Evolutionary conservation across 2,329 filamentous ascomycete species (phyloP).

Genomic region (Botrytis sinoallii): DNA sequence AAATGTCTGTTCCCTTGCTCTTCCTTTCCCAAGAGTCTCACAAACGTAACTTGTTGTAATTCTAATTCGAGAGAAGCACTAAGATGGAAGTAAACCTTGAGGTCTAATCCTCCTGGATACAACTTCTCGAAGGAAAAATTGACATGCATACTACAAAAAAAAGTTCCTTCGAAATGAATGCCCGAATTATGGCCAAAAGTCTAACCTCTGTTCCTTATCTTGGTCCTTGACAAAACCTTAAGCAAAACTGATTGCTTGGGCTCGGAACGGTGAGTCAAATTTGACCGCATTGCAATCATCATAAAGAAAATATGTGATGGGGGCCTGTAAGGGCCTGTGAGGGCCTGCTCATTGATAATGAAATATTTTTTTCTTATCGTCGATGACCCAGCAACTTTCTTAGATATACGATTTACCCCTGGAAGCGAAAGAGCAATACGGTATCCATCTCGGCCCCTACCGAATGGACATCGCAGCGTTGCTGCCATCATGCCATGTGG

Average conservation of each 20-base stretch:
- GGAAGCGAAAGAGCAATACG: not conserved
- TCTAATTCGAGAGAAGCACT: not conserved
- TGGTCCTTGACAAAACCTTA: not conserved
- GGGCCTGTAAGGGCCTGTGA: not conserved
- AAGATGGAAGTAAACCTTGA: not conserved
- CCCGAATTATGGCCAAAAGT: not conserved
- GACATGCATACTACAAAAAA: not conserved
- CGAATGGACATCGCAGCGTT: not conserved
- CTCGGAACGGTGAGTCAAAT: not conserved
- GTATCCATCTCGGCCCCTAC: not conserved
- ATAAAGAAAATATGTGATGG: not conserved
- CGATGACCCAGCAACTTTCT: not conserved
- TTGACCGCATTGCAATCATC: not conserved
- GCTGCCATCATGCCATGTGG: not conserved
- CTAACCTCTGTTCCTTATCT: not conserved
- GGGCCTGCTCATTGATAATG: not conserved
- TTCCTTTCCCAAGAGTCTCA: not conserved
- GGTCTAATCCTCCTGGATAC: not conserved
- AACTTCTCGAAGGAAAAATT: not conserved
- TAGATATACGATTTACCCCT: not conserved
- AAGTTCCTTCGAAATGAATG: not conserved
- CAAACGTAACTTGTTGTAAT: not conserved
- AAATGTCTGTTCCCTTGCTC: not conserved
- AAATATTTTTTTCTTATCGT: not conserved
- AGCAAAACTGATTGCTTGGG: not conserved